Percentiles rank a stretch among this genome's conserved stretches.
phyloP scores from a whole-genome alignment of 306 rosid species.

The Malus orientalis region DNA sequence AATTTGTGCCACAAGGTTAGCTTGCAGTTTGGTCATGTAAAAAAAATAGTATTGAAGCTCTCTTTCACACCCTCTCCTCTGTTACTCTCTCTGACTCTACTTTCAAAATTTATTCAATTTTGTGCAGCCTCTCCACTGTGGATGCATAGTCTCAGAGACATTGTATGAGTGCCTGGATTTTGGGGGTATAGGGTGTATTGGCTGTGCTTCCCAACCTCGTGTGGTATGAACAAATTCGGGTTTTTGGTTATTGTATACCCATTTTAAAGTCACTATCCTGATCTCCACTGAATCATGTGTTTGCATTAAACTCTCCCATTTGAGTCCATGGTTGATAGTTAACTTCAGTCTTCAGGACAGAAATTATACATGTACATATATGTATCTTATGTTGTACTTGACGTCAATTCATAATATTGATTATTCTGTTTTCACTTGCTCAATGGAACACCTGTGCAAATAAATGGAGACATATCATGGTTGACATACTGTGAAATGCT shows the following conservation, averaged over 20 bases:
- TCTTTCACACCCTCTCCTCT: not conserved
- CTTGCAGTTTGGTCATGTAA: not conserved
- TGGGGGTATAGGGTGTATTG: slow-evolving; percentile 74
- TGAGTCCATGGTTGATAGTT: not conserved
- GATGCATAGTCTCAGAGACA: slow-evolving; percentile 63
- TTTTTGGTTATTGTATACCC: not conserved
- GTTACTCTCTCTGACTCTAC: slow-evolving; percentile 1
- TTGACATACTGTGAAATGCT: not conserved
- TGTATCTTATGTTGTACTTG: not conserved
- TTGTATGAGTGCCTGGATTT: slow-evolving; percentile 74
- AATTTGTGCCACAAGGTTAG: slow-evolving; percentile 77
- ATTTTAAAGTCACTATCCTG: slow-evolving; percentile 1
- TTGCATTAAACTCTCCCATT: not conserved
- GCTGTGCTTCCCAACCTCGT: slow-evolving; percentile 46
- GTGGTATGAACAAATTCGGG: slow-evolving; percentile 44
- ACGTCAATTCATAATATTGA: not conserved
- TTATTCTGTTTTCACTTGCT: not conserved
- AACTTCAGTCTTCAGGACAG: not conserved
- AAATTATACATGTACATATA: not conserved
- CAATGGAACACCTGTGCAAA: not conserved
- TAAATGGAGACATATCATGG: not conserved
- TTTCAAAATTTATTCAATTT: slow-evolving; percentile 12
- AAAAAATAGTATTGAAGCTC: not conserved
- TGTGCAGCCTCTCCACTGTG: slow-evolving; percentile 82
- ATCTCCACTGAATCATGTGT: not conserved